Evolutionary conservation across 2,329 filamentous ascomycete genomes (phyloP).

Genomic region (Aspergillus felis): DNA sequence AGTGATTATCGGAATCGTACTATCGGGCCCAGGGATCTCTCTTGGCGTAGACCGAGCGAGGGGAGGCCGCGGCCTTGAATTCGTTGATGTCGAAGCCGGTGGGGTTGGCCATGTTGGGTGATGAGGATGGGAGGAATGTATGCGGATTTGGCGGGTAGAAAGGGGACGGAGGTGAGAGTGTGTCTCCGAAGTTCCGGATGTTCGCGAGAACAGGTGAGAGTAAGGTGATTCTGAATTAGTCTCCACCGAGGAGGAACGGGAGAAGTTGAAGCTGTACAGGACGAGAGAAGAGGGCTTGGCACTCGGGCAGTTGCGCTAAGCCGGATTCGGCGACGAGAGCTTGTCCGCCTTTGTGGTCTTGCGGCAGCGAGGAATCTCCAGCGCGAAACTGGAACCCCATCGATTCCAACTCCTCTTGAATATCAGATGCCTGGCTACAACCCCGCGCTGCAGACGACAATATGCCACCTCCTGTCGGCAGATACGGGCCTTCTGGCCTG

Average conservation of each 20-base stretch:
- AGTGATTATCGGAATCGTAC: slow-evolving; percentile 40
- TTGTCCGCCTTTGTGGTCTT: slow-evolving; percentile 24
- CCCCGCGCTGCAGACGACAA: slow-evolving; percentile 11
- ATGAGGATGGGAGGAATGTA: slow-evolving; percentile 43
- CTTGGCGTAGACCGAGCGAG: slow-evolving; percentile 45
- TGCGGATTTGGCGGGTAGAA: slow-evolving; percentile 13
- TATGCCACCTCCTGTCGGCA: slow-evolving; percentile 58
- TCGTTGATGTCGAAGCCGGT: slow-evolving; percentile 89
- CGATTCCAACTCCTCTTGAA: slow-evolving; percentile 1
- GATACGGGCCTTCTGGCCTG: slow-evolving; percentile 56
- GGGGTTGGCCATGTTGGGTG: slow-evolving; percentile 53
- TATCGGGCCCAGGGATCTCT: slow-evolving; percentile 61
- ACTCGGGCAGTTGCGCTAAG: slow-evolving; percentile 21
- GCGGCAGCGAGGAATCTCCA: slow-evolving; percentile 6
- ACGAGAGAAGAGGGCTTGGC: slow-evolving; percentile 22
- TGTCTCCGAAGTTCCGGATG: slow-evolving; percentile 8
- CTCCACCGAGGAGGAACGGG: slow-evolving; percentile 3
- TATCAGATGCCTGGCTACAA: slow-evolving; percentile 16
- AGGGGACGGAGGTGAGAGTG: slow-evolving; percentile 5
- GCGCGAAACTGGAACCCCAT: slow-evolving; percentile 19
- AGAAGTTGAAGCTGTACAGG: slow-evolving; percentile 21
- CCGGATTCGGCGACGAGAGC: slow-evolving; percentile 22
- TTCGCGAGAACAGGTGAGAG: slow-evolving; percentile 11
- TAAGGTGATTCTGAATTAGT: neutral
- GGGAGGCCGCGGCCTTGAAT: slow-evolving; percentile 67